Conservation (phyloP, 306 rosid species). For the Vigna hirtella region DNA sequence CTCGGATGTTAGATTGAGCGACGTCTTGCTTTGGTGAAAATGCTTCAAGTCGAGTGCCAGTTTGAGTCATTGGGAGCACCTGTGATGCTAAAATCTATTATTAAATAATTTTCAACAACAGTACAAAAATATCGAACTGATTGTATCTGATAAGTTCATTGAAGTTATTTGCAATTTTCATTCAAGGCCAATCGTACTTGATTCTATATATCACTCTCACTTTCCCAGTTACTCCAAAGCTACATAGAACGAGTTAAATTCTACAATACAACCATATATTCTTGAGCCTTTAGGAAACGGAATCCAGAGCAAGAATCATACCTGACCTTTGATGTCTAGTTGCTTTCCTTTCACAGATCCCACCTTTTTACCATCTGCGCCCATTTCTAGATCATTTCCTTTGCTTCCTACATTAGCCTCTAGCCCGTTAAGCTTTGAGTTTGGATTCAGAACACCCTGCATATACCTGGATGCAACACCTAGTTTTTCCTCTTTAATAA, state of each 20-base stretch:
- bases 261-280: neutral
- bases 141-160: neutral
- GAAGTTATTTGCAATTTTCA: slow-evolving; percentile 9
- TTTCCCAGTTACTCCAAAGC: neutral
- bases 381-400: slow-evolving; percentile 65
- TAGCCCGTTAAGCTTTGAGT: slow-evolving; percentile 49
- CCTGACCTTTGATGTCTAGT: slow-evolving; percentile 81
- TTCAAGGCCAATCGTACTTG: slow-evolving; percentile 3
- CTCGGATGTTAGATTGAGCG: slow-evolving; percentile 51
- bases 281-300: slow-evolving; percentile 17
- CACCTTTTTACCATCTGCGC: slow-evolving; percentile 54
- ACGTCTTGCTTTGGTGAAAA: slow-evolving; percentile 61
- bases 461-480: slow-evolving; percentile 87
- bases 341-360: slow-evolving; percentile 67
- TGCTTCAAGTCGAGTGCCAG: slow-evolving; percentile 50
- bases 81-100: slow-evolving; percentile 52
- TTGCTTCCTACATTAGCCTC: slow-evolving; percentile 58
- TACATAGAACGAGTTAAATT: slow-evolving; percentile 19
- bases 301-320: slow-evolving; percentile 51
- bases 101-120: neutral
- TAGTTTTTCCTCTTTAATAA: slow-evolving; percentile 83
- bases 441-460: slow-evolving; percentile 71
- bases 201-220: neutral
- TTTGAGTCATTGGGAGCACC: slow-evolving; percentile 54
- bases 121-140: neutral